Evolutionary conservation across 768 basidiomycete species (phyloP), one percentile per base, ranked within the genome.

Genomic region (Gyrodon lividus): DNA sequence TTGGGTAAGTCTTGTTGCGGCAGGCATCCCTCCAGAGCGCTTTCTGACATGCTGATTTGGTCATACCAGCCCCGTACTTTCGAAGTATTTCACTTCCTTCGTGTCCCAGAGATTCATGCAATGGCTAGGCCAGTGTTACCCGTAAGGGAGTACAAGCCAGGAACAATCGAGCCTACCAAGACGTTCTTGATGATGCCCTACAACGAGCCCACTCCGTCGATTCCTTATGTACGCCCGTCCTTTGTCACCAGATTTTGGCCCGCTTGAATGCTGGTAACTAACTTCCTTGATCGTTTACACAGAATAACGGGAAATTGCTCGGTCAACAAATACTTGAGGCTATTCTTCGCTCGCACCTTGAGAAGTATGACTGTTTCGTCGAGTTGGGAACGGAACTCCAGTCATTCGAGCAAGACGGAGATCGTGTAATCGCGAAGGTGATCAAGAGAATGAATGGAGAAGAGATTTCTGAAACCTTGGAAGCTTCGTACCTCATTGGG

Each of bases 371-470:
- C 0, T 70, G 68, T 44, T 37, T 35, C 13, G 68, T 80, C 13
- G 78, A 82, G 53, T 48, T 73, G n/a, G 73, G 72, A 14, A 76
- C 75, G 1, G 76, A 77, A 49, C 70, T 82, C 7, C 35, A 60
- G n/a, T 73, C 74, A 0, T 74, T 82, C 39, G 63, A 70, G 44
- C 74, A 80, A 49, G 54, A 57, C 8, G 61, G 64, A 2, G 66
- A 70, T 28, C 53, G 54, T 26, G 74, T 80, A 6, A 54, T 63
- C 10, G 77, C 72, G 6, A 67, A 67, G 12, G 50, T 80, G 5
- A 31, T 69, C 23, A 63, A 67, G 48, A 58, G 10, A 16, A 44
- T 33, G n/a, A 56, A 64, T 2, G 70, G 59, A 1, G 20, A 60
- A 23, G 65, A 67, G 30, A 37, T 43, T 0, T 40, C 48, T n/a